phyloP scores from a whole-genome alignment of 768 basidiomycete genomes.

The Leccinum barrowsii region DNA sequence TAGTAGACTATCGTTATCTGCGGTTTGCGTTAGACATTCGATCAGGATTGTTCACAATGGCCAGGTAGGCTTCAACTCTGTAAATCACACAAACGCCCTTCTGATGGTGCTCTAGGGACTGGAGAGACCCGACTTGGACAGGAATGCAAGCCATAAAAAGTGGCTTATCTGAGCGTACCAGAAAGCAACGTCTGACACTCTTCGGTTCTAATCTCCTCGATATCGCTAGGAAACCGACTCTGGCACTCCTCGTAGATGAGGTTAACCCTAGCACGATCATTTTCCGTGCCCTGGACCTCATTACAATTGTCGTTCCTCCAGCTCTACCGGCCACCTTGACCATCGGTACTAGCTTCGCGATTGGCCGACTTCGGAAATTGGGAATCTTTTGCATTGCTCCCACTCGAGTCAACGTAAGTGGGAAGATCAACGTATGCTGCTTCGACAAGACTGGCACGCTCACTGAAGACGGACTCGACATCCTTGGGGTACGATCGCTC shows the following conservation, averaged over 20 bases:
- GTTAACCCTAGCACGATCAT: conserved; percentile 93
- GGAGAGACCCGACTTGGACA: conserved; percentile 81
- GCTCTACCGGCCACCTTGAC: conserved; percentile 96
- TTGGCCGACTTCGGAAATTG: conserved; percentile 77
- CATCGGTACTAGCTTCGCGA: conserved; percentile 95
- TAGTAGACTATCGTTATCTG: conserved; percentile 91
- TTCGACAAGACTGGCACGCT: conserved; percentile 99
- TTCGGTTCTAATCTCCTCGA: conserved; percentile 89
- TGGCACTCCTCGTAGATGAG: conserved; percentile 83
- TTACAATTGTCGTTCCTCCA: conserved; percentile 97
- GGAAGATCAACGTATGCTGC: conserved; percentile 95
- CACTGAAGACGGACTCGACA: conserved; percentile 96
- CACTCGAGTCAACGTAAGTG: conserved; percentile 89
- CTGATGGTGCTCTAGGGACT: conserved; percentile 55
- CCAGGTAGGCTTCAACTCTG: conserved; percentile 50
- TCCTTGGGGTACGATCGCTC: conserved; percentile 86
- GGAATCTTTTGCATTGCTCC: conserved; percentile 98
- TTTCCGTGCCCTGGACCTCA: conserved; percentile 87
- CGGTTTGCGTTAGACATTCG: conserved; percentile 84
- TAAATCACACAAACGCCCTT: not conserved
- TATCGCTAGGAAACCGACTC: conserved; percentile 80
- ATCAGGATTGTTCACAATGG: conserved; percentile 76
- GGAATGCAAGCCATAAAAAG: conserved; percentile 55
- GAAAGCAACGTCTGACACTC: conserved; percentile 64
- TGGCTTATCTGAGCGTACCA: conserved; percentile 54